Evolutionary conservation across 2,329 filamentous ascomycete genomes (phyloP), one percentile per base, ranked within the genome.

Genomic region (Trichoderma sp.): DNA sequence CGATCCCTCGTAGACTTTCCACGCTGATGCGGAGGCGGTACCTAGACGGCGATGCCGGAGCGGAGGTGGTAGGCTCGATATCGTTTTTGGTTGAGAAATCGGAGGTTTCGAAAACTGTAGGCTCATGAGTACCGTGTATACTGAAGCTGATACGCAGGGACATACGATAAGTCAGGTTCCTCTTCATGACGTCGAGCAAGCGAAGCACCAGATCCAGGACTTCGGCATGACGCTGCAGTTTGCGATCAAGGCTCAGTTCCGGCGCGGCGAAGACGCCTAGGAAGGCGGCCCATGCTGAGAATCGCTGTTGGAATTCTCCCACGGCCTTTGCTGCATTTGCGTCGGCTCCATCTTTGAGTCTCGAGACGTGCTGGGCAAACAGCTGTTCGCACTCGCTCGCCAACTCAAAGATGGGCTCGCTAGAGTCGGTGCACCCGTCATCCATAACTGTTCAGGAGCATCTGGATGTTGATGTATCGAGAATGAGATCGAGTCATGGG

Each of bases 201-300:
- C 64, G 64, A 63, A 66, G 59, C 1, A 51, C 41, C 4, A 63
- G 43, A 63, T 66, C 64, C 45, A 63, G 64, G 7, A 66, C 9
- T 24, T 66, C 59, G 2, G 21, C 26, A 43, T 66, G 64, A 5
- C 19, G 43, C n/a, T 50, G 64, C 0, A 66, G 19, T 28, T 51
- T 66, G n/a, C 64, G 64, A 21, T 66, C 64, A 24, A 66, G 64
- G n/a, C 64, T 63, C 44, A 63, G 47, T 2, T 63, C 34, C 7
- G 64, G 50, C 24, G 34, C 51, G 3, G 58, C 58, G 12, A 66
- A 66, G 1, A 66, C 64, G 9, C 64, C 64, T 34, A 66, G 39
- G 17, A 66, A 66, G 24, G 64, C 58, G 17, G 64, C 64, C 64
- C 64, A 66, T 47, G 64, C 48, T 26, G 58, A 24, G 24, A 66